Evolutionary conservation across 805 yeast genomes (phyloP), one percentile per base, ranked within the genome.

Genomic region (Candida quercuum): DNA sequence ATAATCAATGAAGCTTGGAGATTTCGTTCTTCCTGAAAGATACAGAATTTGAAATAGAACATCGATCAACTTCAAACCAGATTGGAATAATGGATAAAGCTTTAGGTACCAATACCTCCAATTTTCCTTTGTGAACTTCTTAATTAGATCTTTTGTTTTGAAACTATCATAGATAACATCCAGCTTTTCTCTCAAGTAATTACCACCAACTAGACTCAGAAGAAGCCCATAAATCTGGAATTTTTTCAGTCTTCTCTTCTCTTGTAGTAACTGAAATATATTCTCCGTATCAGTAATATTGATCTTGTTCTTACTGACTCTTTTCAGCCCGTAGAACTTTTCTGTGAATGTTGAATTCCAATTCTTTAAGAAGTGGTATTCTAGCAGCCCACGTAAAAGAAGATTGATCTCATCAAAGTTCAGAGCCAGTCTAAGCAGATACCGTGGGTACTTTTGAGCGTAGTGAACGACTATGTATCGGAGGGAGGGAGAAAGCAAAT

Each of bases 311-410:
- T 49, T 42, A 36, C 60, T 57, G 18, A 67, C 54, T 25, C 95
- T 67, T 53, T 87, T 87, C 45, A 91, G 61, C 2, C 97, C 98
- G 54, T 91, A 91, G 55, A 91, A 91, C 54, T 85, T 84, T 57
- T 91, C 97, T 1, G 95, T 86, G 52, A 91, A 86, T 3, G 93
- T 76, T 0, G 94, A 76, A 51, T 86, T 89, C 86, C 93, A 85
- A 34, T 68, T 67, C 36, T 65, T 72, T 34, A 91, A 58, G 48
- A 81, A 85, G 43, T 73, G 70, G 67, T 78, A 78, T 57, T 93
- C 97, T 2, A 91, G 63, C 3, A 72, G 40, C 0, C 84, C 78
- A 51, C 89, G 64, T 3, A 81, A 42, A 2, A 74, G 41, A 4
- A 81, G 56, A 48, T 81, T 81, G 26, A 87, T 51, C 63, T 86